Evolutionary conservation across 2,329 filamentous ascomycete genomes (phyloP), one percentile per base, ranked within the genome.

Genomic region (Clarireedia monteithiana): DNA sequence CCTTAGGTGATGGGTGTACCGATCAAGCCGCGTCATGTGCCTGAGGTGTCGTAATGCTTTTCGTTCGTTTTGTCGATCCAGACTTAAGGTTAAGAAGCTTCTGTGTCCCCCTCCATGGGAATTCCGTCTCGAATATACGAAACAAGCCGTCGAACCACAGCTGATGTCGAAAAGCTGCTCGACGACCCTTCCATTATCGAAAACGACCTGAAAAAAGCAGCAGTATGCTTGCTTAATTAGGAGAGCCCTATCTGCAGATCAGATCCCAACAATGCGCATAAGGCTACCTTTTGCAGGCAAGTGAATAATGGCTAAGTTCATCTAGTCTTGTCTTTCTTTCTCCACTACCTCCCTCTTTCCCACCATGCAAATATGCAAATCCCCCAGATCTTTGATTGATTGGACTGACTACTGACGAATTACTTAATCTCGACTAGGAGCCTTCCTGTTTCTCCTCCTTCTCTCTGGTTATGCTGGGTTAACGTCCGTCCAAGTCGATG

Each of bases 201-300:
- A 12, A 34, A 34, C 30, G 30, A 34, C 30, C 30, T 12, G 30
- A 9, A 34, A 9, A 34, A 47, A 47, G 14, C 44, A 42, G 52
- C 20, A 54, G 52, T 42, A 54, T 54, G 52, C 45, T 55, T 36
- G 40, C 36, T 44, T 50, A 24, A 34, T 17, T 34, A 14, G 5
- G 24, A 36, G 12, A 44, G 42, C 20, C 7, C 17, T n/a, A 50
- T 42, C 47, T 24, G 27, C 17, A 20, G 23, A 17, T 36, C 10
- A 40, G 42, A 23, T 48, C 23, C 2, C 26, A 52, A 71, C 64
- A 55, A 94, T 95, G 87, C 88, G 89, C 72, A 89, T 96, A 75
- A 84, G 91, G 68, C 82, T 91, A 66, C 87, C 88, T 55, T 95
- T 96, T 70, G 90, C 90, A 75, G 89, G 91, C 94, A 76, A 68